Evolutionary conservation across 2,329 filamentous ascomycete species (phyloP), one percentile per base, ranked within the genome.

Genomic region (Hymenoscyphus occultus): DNA sequence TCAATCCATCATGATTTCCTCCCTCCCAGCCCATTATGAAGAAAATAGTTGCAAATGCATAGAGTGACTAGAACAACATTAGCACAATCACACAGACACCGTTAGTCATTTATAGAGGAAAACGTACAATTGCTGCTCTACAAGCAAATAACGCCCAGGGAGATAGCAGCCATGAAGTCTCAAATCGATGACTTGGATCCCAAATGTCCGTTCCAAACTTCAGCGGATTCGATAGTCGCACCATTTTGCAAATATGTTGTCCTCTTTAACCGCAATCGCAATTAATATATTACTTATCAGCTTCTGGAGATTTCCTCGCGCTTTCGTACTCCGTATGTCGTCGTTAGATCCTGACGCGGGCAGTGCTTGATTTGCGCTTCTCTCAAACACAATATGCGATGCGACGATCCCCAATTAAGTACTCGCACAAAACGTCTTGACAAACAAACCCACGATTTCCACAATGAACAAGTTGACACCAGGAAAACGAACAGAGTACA

Each of bases 91-190:
- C 22, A 5, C 4, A 40, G 6, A 5, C 6, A 35, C 28, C 31
- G 39, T 22, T 28, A 61, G 4, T 10, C 4, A 4, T 16, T 60
- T 13, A 35, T 62, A 57, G 74, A 63, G 78, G 78, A 35, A 35
- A 22, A 82, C 81, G 72, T 77, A 84, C 80, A 73, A 87, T 80
- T 51, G 80, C 65, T 59, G 83, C 83, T 67, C 88, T 86, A 60
- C 84, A 74, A 61, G 75, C 78, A 70, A 86, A 87, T 59, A 94
- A 81, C 1, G 83, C 72, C 71, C 82, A 82, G 0, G 91, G 90
- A 31, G 86, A 77, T n/a, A 96, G 77, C 9, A 93, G 77, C 91
- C 91, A 96, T 14, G 91, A 96, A 16, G 91, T 95, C 76, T 87
- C 86, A 78, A 90, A 93, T 65, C 89, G 86, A 76, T 89, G 83